A percentile compares a stretch with the other conserved stretches of the same genome.
These are phyloP conservation scores for Lactifluus rugatus DNA, from an alignment of 768 basidiomycete genomes.

Conservation along the genomic window DNA sequence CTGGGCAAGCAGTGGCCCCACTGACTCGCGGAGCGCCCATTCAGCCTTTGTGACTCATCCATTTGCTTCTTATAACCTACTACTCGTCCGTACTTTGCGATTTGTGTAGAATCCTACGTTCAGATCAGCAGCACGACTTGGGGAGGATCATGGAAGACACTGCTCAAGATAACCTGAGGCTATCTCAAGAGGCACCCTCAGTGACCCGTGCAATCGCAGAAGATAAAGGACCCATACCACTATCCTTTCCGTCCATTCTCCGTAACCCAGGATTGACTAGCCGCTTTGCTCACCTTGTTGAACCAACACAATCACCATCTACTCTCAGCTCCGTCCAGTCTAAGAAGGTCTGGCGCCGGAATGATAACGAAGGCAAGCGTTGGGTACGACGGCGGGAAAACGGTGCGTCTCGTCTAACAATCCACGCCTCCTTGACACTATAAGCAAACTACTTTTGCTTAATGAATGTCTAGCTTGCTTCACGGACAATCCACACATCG, in stretches of 20 bases:
- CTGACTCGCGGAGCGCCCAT: too few species aligned
- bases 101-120: neutral
- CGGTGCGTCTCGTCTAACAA: slow-evolving; percentile 33
- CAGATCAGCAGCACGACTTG: neutral
- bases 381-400: slow-evolving; percentile 72
- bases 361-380: slow-evolving; percentile 68
- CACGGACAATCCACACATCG: slow-evolving; percentile 61
- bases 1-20: neutral
- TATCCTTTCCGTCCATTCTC: slow-evolving; percentile 66
- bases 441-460: neutral
- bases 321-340: slow-evolving; percentile 2
- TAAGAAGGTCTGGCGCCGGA: slow-evolving; percentile 38
- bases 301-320: neutral
- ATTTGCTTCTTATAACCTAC: neutral
- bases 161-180: neutral
- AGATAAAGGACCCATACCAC: slow-evolving; percentile 32
- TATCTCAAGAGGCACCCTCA: neutral
- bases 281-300: slow-evolving; percentile 44
- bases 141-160: neutral
- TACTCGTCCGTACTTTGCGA: neutral
- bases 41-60: neutral
- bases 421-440: neutral
- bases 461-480: slow-evolving; percentile 48
- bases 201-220: neutral
- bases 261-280: slow-evolving; percentile 46